Percentiles rank a stretch among this genome's conserved stretches.
phyloP scores from a whole-genome alignment of 2,329 filamentous ascomycete genomes.

The Talaromyces funiculosus region DNA sequence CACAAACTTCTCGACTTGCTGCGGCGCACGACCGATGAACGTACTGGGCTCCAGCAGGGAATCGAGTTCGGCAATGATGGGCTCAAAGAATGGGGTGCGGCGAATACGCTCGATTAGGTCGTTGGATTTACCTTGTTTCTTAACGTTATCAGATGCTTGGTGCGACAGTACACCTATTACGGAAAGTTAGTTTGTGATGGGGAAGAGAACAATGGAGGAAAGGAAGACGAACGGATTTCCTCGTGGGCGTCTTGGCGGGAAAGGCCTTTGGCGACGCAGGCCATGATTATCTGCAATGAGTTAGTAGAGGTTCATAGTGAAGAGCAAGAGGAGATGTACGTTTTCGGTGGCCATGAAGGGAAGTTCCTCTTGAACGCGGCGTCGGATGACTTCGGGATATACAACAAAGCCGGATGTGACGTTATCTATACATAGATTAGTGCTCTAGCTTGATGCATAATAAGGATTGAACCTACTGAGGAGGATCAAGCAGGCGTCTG shows the following conservation, averaged over 20 bases:
- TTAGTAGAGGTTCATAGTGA: not conserved
- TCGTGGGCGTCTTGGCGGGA: conserved; percentile 81
- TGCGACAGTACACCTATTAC: conserved; percentile 60
- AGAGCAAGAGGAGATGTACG: not conserved
- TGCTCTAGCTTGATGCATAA: too few species aligned
- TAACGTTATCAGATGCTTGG: conserved; percentile 65
- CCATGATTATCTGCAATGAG: conserved; percentile 61
- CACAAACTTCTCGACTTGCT: not conserved
- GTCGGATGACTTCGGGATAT: conserved; percentile 67
- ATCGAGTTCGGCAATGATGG: conserved; percentile 5
- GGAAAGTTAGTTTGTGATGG: not conserved
- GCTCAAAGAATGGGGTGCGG: conserved; percentile 62
- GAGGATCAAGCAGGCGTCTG: conserved; percentile 58
- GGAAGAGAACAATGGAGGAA: not conserved
- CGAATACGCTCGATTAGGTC: conserved; percentile 77
- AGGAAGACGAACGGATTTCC: conserved; percentile 55
- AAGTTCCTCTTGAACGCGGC: conserved; percentile 66
- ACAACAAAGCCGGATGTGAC: conserved; percentile 66
- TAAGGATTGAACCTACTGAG: conserved; percentile 27
- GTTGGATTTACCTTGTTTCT: conserved; percentile 68
- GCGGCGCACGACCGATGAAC: conserved; percentile 7
- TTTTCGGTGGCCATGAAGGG: conserved; percentile 75
- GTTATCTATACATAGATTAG: conserved; percentile 49
- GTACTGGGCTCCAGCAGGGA: not conserved
- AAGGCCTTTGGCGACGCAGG: conserved; percentile 62